Conservation (phyloP, 2,329 filamentous ascomycete genomes). For the Leptographium lundbergii region DNA sequence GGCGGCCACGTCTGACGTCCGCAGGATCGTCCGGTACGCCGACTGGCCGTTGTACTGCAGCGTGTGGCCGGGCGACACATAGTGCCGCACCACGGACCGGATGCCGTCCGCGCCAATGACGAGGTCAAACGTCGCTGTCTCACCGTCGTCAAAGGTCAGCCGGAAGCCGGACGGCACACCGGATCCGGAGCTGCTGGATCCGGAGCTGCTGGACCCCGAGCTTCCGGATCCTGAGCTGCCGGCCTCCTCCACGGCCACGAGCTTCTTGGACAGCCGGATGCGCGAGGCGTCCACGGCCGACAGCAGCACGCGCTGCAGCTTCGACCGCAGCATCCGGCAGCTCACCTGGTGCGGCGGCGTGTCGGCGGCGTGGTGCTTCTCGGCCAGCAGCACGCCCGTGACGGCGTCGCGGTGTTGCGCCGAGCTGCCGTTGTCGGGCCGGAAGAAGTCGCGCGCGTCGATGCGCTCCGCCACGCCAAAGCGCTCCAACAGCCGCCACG, state of each 20-base stretch:
- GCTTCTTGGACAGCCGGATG: conserved; percentile 31
- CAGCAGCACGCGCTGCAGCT: conserved; percentile 35
- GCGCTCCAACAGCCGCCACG: conserved; percentile 22
- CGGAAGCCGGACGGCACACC: conserved; percentile 18
- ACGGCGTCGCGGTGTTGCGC: conserved; percentile 20
- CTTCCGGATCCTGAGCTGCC: conserved; percentile 16
- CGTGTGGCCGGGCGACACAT: conserved; percentile 27
- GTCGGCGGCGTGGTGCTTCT: conserved; percentile 12
- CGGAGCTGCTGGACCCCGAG: too few relatives aligned
- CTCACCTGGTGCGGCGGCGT: conserved; percentile 16
- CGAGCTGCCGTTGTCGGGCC: conserved; percentile 14
- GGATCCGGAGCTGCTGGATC: too few relatives aligned
- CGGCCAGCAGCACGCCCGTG: conserved; percentile 17
- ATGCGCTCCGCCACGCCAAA: conserved; percentile 21
- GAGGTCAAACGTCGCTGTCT: conserved; percentile 12
- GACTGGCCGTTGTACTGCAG: conserved; percentile 30
- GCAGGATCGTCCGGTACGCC: conserved; percentile 20
- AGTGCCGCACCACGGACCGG: conserved; percentile 16
- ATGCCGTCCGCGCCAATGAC: conserved; percentile 17
- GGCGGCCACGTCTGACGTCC: conserved; percentile 13
- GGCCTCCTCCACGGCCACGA: conserved; percentile 16
- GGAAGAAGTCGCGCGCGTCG: conserved; percentile 18
- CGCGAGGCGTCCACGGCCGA: conserved; percentile 28
- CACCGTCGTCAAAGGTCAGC: conserved; percentile 31
- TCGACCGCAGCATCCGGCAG: conserved; percentile 20